Evolutionary conservation across 805 yeast species (phyloP), one percentile per base, ranked within the genome.

Genomic region (Yarrowia alimentaria): DNA sequence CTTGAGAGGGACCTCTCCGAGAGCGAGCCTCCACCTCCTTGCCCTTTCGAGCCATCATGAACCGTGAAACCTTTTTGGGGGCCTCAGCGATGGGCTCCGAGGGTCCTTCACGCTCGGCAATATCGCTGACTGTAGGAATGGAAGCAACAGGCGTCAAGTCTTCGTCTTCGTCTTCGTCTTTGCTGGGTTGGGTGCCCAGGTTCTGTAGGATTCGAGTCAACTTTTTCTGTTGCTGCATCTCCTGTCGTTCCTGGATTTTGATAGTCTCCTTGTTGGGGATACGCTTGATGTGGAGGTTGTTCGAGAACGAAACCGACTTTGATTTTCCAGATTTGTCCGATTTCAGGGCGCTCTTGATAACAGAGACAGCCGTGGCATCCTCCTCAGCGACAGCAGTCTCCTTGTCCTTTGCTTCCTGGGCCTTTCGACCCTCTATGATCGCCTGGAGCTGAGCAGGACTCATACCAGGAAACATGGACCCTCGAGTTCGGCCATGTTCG

Each of bases 201-300:
- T 40, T 21, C 18, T 43, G 50, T 22, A 30, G 29, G 37, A 43
- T 30, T 30, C 50, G n/a, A 30, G 37, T 43, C 22, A 18, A 19
- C 16, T 43, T 30, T 13, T 22, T 22, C 29, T 43, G 50, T 6
- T 30, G 16, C 12, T 43, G 29, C 30, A 21, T 11, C 12, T 43
- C 50, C 37, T 43, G 37, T 1, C 37, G 26, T 9, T 43, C 50
- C 30, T 43, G 50, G 28, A 16, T 30, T 22, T 24, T 30, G 30
- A 43, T 31, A 16, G 50, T 43, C 16, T 43, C 50, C 37, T 43
- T 43, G 29, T 43, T 43, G 14, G 50, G 50, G n/a, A 43, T 43
- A 6, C 37, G 37, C 12, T 43, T 43, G 30, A 43, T 43, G 4
- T 43, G 37, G 1, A 43, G 35, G 14, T 31, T 21, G 30, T 43